Conservation (phyloP, 805 yeast species). For the Ogataea pini region DNA sequence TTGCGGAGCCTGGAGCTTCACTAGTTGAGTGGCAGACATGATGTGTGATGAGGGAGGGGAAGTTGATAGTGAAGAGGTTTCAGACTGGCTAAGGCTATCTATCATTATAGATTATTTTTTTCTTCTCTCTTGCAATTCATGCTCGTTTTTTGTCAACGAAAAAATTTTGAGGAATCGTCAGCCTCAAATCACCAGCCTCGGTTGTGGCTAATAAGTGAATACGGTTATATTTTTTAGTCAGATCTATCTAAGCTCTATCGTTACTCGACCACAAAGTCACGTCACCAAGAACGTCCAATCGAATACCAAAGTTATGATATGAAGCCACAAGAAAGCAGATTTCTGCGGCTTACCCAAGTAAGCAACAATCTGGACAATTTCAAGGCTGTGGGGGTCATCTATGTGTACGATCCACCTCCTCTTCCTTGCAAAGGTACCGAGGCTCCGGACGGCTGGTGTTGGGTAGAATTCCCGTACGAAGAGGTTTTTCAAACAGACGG, state of each 20-base stretch:
- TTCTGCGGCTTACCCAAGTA: conserved; percentile 21
- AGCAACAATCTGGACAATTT: conserved; percentile 43
- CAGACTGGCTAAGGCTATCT: too few relatives aligned
- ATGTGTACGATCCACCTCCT: conserved; percentile 44
- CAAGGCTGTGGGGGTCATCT: conserved; percentile 51
- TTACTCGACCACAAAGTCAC: too few relatives aligned
- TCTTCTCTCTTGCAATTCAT: not conserved
- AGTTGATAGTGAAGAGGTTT: not conserved
- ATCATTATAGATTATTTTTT: too few relatives aligned
- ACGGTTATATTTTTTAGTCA: too few relatives aligned
- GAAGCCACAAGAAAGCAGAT: conserved; percentile 1
- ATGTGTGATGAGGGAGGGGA: not conserved
- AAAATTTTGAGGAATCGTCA: not conserved
- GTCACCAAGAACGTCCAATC: too few relatives aligned
- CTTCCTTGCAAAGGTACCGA: conserved; percentile 38
- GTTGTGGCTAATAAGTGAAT: not conserved
- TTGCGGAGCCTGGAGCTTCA: conserved; percentile 35
- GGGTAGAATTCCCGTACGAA: conserved; percentile 52
- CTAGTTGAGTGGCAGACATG: conserved; percentile 7
- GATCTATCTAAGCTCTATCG: too few relatives aligned
- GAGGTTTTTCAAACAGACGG: conserved; percentile 10
- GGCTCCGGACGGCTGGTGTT: conserved; percentile 51
- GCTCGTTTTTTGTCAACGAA: not conserved
- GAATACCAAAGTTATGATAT: too few relatives aligned
- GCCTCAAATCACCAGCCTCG: not conserved